phyloP scores from a whole-genome alignment of 148 eudicot genomes.

The Chenopodium berlandieri region DNA sequence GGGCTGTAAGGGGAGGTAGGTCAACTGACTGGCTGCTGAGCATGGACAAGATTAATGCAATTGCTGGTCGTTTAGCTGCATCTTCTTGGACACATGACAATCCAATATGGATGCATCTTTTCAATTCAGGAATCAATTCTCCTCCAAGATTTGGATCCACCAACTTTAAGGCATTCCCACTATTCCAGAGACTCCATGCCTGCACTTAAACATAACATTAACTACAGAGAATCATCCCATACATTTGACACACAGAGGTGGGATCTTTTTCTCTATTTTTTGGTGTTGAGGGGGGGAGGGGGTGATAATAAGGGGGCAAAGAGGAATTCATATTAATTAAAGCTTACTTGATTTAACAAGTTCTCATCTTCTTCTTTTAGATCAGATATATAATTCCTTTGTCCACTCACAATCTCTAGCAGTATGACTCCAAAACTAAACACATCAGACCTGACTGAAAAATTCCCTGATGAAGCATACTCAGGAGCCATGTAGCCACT shows the following conservation, averaged over 20 bases:
- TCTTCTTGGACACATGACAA: not conserved
- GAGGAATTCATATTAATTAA: not conserved
- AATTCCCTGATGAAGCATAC: not conserved
- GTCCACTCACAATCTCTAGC: not conserved
- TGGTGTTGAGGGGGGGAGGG: no score
- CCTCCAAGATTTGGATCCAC: not conserved
- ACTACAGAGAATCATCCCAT: no score
- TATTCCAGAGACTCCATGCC: not conserved
- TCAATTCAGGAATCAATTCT: not conserved
- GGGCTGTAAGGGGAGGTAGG: not conserved
- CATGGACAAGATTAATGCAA: not conserved
- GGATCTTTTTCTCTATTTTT: no score
- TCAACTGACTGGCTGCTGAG: not conserved
- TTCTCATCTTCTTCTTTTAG: not conserved
- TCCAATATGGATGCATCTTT: conserved; percentile 1
- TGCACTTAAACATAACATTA: not conserved
- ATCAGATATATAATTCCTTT: not conserved
- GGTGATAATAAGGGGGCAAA: not conserved
- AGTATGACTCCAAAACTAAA: not conserved
- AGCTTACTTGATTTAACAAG: not conserved
- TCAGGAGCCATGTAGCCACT: not conserved
- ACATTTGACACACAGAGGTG: no score
- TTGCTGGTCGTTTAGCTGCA: not conserved
- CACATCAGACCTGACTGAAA: not conserved
- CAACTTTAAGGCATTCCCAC: not conserved